Evolutionary conservation across 768 basidiomycete genomes (phyloP).

Genomic region (Podaxis sp.): DNA sequence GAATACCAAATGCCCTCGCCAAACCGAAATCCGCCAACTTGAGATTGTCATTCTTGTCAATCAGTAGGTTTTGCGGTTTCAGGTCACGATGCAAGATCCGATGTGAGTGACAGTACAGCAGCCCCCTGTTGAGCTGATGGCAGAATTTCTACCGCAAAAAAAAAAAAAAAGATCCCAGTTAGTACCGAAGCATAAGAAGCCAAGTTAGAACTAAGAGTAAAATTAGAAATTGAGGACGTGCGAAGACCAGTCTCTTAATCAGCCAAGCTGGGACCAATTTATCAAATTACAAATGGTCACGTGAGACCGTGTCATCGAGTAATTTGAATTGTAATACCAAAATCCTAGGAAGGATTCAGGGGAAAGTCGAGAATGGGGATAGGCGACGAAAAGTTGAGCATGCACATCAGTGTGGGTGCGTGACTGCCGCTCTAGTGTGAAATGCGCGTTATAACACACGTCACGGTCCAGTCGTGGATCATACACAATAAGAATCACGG

Average conservation of each 20-base stretch:
- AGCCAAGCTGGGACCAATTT: conserved; percentile 6
- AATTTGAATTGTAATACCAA: background rate
- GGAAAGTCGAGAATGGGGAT: too few species aligned
- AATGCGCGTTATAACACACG: conserved; percentile 3
- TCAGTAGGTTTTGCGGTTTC: conserved; percentile 94
- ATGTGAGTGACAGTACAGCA: conserved; percentile 94
- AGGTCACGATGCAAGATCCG: conserved; percentile 96
- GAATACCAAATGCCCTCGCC: conserved; percentile 96
- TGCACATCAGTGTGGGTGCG: background rate
- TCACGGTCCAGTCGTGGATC: background rate
- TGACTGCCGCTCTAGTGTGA: background rate
- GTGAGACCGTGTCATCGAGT: conserved; percentile 26
- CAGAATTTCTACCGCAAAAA: conserved; percentile 80
- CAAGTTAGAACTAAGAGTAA: background rate
- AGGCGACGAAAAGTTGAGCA: background rate
- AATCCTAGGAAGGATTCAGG: too few species aligned
- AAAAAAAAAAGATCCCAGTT: conserved; percentile 1
- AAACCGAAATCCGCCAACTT: conserved; percentile 97
- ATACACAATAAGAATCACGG: conserved; percentile 1
- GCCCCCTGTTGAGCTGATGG: conserved; percentile 85
- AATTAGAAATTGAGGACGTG: background rate
- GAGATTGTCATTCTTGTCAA: conserved; percentile 85
- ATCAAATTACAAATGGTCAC: conserved; percentile 27
- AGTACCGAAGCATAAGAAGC: background rate
- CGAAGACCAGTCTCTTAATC: background rate